Evolutionary conservation across 202 grass and related monocot genomes (phyloP).

Genomic region (Panicum hallii): DNA sequence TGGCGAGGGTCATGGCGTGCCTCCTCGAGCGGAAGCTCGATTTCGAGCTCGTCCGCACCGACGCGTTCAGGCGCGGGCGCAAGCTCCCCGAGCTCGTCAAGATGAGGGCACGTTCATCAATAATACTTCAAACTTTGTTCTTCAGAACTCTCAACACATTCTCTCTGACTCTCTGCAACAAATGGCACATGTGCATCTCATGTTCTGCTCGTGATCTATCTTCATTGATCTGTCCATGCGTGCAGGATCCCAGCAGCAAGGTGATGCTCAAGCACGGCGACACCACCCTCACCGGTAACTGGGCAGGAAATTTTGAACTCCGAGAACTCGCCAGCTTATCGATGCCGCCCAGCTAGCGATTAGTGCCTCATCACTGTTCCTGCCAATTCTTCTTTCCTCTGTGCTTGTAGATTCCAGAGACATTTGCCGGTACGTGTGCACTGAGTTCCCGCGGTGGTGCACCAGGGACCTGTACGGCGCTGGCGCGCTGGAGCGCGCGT

Average conservation of each 20-base stretch:
- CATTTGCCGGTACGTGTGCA: constrained; percentile 64
- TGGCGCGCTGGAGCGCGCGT: constrained; percentile 61
- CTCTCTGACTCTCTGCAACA: background rate
- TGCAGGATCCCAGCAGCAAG: constrained; percentile 56
- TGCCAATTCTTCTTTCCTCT: background rate
- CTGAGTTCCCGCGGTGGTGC: constrained; percentile 49
- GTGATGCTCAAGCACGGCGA: constrained; percentile 58
- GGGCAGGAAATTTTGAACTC: background rate
- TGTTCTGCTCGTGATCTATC: background rate
- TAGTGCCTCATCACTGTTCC: background rate
- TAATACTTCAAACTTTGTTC: too few species aligned
- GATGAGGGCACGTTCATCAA: constrained; percentile 46
- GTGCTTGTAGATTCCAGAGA: constrained; percentile 56
- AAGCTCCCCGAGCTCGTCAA: constrained; percentile 49
- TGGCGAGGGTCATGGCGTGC: constrained; percentile 67
- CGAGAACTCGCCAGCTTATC: background rate
- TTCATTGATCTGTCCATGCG: background rate
- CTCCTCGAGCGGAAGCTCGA: constrained; percentile 69
- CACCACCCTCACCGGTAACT: constrained; percentile 46
- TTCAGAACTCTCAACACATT: background rate
- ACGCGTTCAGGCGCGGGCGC: constrained; percentile 47
- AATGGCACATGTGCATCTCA: background rate
- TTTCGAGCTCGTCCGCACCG: constrained; percentile 70
- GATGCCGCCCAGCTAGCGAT: background rate
- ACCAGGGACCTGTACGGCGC: constrained; percentile 52